Evolutionary conservation across 2,329 filamentous ascomycete species (phyloP), one percentile per base, ranked within the genome.

Genomic region (Aspergillus pseudoglaucus): DNA sequence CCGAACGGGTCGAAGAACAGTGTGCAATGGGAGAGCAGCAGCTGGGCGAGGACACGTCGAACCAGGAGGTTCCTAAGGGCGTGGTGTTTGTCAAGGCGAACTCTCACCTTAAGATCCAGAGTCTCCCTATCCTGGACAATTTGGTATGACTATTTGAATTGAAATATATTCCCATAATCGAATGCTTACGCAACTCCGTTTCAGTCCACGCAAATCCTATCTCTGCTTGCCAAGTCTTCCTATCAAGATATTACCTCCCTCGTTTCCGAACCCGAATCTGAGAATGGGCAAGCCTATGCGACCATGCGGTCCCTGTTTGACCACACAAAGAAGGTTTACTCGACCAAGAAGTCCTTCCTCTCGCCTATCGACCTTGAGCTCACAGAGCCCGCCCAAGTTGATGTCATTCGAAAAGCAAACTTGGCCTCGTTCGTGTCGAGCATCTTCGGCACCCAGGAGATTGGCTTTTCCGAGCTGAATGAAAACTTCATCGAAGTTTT

Each of bases 401-500:
- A 80, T 48, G 77, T 78, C 41, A 78, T 85, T 47, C 75, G 80
- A 47, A 83, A 80, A 60, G 80, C 81, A 37, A 85, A 85, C 55
- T 69, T 84, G 43, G 82, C 82, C 9, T 83, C 81, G 0, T 85
- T 84, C 58, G 76, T 83, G 23, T 80, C 79, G 0, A 80, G 77
- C 52, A 77, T 84, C 22, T 82, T 85, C 57, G 76, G 75, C n/a
- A 78, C 80, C 14, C 78, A 81, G 55, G 80, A 83, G 60, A 79
- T 84, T 50, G 79, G 79, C 8, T 83, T 85, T 55, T 78, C 77
- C 43, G 79, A 84, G 52, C 65, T 85, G 39, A 81, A 85, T 57
- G 76, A 82, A 40, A 73, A 77, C 54, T 85, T 85, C 58, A 69
- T 85, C 20, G 77, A 83, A 40, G 80, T 80, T 0, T 85, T 85